Evolutionary conservation across 2,329 filamentous ascomycete species (phyloP).

Genomic region (Tolypocladium tundrense): DNA sequence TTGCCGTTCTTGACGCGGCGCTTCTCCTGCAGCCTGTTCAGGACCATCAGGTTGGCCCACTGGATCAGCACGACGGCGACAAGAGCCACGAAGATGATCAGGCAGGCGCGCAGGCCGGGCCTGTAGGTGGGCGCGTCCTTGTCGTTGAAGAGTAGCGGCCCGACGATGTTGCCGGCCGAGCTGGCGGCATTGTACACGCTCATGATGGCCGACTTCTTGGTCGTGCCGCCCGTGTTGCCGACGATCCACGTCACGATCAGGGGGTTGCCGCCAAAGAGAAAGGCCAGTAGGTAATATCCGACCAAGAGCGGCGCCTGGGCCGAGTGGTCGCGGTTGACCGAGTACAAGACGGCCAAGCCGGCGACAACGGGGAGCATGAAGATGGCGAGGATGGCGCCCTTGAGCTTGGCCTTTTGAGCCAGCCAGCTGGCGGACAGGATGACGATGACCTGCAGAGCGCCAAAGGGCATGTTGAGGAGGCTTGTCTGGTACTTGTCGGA

Average conservation of each 20-base stretch:
- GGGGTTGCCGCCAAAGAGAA: constrained; percentile 56
- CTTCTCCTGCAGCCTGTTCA: constrained; percentile 46
- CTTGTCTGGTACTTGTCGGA: constrained; percentile 48
- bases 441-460: constrained; percentile 47
- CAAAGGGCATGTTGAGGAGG: constrained; percentile 58
- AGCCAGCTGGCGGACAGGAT: constrained; percentile 50
- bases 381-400: constrained; percentile 41
- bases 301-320: constrained; percentile 34
- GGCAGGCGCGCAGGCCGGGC: constrained; percentile 43
- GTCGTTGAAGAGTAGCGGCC: constrained; percentile 50
- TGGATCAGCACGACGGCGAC: constrained; percentile 43
- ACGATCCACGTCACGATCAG: constrained; percentile 60
- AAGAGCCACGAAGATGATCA: constrained; percentile 44
- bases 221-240: constrained; percentile 56
- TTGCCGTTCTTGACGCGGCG: constrained; percentile 50
- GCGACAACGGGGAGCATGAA: constrained; percentile 51
- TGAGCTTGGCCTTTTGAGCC: constrained; percentile 45
- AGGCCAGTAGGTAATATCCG: constrained; percentile 56
- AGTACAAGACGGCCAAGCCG: constrained; percentile 45
- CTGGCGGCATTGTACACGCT: constrained; percentile 53
- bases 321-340: constrained; percentile 33
- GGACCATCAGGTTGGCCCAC: constrained; percentile 39
- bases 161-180: constrained; percentile 56
- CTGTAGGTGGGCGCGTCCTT: constrained; percentile 48
- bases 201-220: constrained; percentile 57